phyloP scores from a whole-genome alignment of 176 grass and related monocot species.

The Aegilops longissima region DNA sequence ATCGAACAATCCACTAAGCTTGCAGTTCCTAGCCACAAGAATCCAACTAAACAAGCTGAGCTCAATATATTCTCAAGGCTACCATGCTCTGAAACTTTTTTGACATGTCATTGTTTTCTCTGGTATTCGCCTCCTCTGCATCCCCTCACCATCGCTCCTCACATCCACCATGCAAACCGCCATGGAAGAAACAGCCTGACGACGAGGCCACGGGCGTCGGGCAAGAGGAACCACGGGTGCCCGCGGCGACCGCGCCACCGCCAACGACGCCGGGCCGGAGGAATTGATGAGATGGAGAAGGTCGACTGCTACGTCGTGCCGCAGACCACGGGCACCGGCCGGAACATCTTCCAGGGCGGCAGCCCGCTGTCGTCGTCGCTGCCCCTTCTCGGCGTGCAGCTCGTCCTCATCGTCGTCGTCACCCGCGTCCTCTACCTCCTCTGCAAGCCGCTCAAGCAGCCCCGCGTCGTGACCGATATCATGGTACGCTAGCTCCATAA shows the following conservation, averaged over 20 bases:
- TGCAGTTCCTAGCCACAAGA: conserved; percentile 38
- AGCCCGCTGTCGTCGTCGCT: conserved; percentile 61
- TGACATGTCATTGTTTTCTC: conserved; percentile 34
- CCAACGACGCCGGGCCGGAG: neutral
- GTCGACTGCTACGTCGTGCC: conserved; percentile 43
- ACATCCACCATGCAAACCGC: conserved; percentile 25
- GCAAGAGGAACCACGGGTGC: neutral
- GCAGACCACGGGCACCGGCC: conserved; percentile 27
- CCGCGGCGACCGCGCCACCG: neutral
- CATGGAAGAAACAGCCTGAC: conserved; percentile 24
- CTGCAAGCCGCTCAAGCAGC: conserved; percentile 75
- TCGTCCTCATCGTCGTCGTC: conserved; percentile 74
- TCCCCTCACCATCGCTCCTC: neutral
- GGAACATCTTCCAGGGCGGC: conserved; percentile 49
- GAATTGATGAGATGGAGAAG: conserved; percentile 24
- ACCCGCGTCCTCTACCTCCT: conserved; percentile 67
- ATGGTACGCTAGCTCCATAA: conserved; percentile 37
- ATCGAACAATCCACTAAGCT: neutral
- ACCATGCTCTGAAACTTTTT: conserved; percentile 29
- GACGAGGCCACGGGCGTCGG: neutral
- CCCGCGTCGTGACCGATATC: conserved; percentile 70
- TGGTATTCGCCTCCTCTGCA: neutral
- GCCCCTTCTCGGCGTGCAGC: conserved; percentile 70
- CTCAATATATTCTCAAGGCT: conserved; percentile 32
- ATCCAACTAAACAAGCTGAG: conserved; percentile 19